These are phyloP conservation scores for Panicum hallii DNA, from an alignment of 202 grass and related monocot genomes.

Conservation along the genomic window DNA sequence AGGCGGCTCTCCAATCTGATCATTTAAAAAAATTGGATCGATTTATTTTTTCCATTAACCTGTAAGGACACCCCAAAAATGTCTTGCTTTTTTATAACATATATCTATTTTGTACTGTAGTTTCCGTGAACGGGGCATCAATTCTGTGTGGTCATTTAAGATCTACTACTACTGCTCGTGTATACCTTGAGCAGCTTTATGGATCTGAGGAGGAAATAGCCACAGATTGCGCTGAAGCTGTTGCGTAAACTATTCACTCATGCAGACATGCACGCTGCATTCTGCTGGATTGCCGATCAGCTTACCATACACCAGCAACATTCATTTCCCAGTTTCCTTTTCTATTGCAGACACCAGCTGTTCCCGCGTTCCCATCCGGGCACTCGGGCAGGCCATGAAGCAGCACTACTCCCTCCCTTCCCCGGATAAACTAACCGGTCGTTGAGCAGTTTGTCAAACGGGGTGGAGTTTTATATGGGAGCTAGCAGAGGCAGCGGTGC, in stretches of 20 bases:
- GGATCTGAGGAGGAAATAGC: background rate
- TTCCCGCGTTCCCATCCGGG: slow-evolving; percentile 44
- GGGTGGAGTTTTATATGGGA: slow-evolving; percentile 14
- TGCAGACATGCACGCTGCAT: background rate
- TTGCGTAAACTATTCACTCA: background rate
- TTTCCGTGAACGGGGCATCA: too few species aligned
- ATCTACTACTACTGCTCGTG: too few species aligned
- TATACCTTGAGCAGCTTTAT: background rate
- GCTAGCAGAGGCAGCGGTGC: background rate
- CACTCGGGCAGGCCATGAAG: slow-evolving; percentile 1
- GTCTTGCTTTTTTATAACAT: too few species aligned
- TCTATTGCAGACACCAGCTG: slow-evolving; percentile 41
- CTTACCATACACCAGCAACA: background rate
- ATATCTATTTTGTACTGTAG: too few species aligned
- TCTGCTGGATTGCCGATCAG: background rate
- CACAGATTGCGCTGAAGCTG: background rate
- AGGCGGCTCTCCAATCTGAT: too few species aligned
- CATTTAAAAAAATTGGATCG: too few species aligned
- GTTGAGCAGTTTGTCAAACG: slow-evolving; percentile 47
- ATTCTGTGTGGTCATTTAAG: too few species aligned
- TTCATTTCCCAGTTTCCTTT: slow-evolving; percentile 27
- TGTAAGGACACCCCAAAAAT: too few species aligned
- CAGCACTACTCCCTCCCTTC: background rate
- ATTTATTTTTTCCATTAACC: too few species aligned
- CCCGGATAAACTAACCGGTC: slow-evolving; percentile 7